phyloP scores from a whole-genome alignment of 441 rosid species.

The Eugenia klotzschiana region DNA sequence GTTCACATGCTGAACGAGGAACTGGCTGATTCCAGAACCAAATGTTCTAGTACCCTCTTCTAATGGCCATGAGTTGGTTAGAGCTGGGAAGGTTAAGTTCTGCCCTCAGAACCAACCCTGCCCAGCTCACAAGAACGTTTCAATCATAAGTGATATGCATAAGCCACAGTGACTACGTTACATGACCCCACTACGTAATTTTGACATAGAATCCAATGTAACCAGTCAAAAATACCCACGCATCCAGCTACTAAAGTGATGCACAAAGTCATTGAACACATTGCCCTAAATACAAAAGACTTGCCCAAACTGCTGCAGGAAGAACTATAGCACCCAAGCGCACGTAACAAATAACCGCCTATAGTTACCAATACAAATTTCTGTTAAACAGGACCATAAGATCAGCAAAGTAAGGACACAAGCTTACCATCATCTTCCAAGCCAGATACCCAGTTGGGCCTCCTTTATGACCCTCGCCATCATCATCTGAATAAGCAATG shows the following conservation, averaged over 20 bases:
- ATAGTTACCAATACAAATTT: background rate
- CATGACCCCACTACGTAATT: background rate
- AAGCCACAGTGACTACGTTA: background rate
- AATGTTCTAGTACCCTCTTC: background rate
- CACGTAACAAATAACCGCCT: background rate
- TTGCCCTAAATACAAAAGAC: background rate
- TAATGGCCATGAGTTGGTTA: background rate
- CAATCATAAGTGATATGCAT: background rate
- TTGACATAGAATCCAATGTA: background rate
- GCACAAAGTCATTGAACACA: background rate
- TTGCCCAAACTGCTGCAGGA: background rate
- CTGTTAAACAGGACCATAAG: background rate
- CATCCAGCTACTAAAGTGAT: background rate
- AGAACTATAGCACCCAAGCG: background rate
- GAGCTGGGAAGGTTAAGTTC: background rate
- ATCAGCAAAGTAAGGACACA: background rate
- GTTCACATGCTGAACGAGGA: background rate
- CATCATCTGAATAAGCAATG: constrained; percentile 24
- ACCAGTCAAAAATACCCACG: background rate
- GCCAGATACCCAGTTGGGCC: constrained; percentile 87
- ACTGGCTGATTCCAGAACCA: background rate
- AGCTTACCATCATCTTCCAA: constrained; percentile 81
- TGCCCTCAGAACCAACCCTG: background rate
- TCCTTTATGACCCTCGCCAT: constrained; percentile 46
- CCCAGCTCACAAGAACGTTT: background rate